A percentile compares a stretch with the other conserved stretches of the same genome.
Conservation (phyloP, 2,329 filamentous ascomycete genomes). For the Byssoonygena ceratinophila region DNA sequence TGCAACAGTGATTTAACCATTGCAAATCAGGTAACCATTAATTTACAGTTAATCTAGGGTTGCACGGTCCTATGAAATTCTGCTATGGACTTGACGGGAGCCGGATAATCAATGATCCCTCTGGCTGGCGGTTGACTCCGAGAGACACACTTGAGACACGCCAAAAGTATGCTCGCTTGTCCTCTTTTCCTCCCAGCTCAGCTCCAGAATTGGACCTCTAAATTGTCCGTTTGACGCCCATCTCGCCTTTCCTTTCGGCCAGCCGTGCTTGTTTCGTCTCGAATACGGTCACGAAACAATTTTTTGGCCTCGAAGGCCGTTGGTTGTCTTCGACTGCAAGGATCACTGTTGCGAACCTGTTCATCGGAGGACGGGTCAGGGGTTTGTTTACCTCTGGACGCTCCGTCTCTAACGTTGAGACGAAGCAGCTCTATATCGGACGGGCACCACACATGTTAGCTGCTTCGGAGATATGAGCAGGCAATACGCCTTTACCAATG, state of each 20-base stretch:
- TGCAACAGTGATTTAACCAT: too few species aligned
- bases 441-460: slow-evolving; percentile 24
- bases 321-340: background rate
- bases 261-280: background rate
- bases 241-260: background rate
- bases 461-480: slow-evolving; percentile 61
- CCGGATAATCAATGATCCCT: slow-evolving; percentile 5
- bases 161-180: slow-evolving; percentile 6
- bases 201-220: background rate
- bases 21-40: too few species aligned
- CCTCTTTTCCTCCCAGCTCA: slow-evolving; percentile 8
- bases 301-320: background rate
- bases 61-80: too few species aligned
- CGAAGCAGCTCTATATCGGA: background rate
- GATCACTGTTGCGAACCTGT: background rate
- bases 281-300: background rate
- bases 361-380: slow-evolving; percentile 7
- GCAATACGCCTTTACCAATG: slow-evolving; percentile 76
- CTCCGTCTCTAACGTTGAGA: slow-evolving; percentile 3
- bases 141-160: slow-evolving; percentile 8
- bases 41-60: too few species aligned
- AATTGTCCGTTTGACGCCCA: background rate
- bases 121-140: background rate
- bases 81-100: background rate
- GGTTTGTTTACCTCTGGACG: slow-evolving; percentile 6